Conservation (phyloP, 306 rosid species). For the Luffa acutangula region DNA sequence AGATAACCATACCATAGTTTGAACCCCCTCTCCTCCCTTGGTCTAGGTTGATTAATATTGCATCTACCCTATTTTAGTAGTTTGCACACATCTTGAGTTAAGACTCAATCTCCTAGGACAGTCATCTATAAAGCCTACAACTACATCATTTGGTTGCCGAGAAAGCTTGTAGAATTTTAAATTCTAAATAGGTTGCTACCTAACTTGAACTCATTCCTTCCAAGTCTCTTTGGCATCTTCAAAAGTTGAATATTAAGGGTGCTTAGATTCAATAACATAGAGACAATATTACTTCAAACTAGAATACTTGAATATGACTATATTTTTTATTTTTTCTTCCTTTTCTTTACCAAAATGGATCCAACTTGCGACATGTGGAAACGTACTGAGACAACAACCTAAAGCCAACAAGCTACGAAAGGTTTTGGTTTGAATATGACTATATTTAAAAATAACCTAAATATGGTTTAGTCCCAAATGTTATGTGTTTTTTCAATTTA, state of each 20-base stretch:
- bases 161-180: too few relatives aligned
- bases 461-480: neutral
- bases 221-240: neutral
- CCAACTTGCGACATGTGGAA: too few relatives aligned
- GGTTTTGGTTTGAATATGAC: neutral
- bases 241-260: neutral
- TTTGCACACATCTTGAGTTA: neutral
- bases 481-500: neutral
- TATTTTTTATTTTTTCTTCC: neutral
- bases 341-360: too few relatives aligned
- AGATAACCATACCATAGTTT: neutral
- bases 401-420: too few relatives aligned
- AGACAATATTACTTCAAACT: neutral
- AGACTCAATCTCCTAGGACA: neutral
- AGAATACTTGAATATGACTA: neutral
- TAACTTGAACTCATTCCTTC: neutral
- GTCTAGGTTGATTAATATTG: neutral
- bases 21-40: neutral
- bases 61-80: neutral
- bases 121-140: neutral
- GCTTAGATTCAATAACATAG: neutral
- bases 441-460: neutral
- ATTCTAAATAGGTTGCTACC: neutral
- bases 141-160: neutral
- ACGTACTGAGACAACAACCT: too few relatives aligned